phyloP scores from a whole-genome alignment of 2,329 filamentous ascomycete genomes.

The Pseudogymnoascus sp. region DNA sequence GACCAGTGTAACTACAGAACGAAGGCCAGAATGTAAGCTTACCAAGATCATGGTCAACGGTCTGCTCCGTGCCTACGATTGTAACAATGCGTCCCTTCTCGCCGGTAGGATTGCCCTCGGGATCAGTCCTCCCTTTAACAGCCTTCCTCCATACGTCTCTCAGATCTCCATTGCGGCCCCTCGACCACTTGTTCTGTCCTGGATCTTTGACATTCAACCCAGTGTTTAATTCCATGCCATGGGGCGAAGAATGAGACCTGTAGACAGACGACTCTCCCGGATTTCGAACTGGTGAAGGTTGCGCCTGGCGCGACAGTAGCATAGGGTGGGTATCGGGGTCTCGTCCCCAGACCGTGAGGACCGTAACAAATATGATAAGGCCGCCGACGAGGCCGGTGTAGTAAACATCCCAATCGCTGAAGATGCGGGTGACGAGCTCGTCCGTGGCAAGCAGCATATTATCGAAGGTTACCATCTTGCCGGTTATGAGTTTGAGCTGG shows the following conservation, averaged over 20 bases:
- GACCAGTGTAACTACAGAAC: conserved; percentile 9
- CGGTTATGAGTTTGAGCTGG: neutral
- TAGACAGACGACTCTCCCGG: conserved; percentile 81
- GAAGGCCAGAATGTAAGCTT: conserved; percentile 19
- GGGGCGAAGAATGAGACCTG: conserved; percentile 74
- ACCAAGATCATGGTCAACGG: conserved; percentile 66
- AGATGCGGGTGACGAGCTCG: conserved; percentile 58
- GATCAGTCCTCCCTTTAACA: conserved; percentile 55
- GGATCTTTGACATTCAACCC: conserved; percentile 78
- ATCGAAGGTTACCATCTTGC: conserved; percentile 5
- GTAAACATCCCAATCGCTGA: conserved; percentile 76
- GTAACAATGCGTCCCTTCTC: conserved; percentile 68
- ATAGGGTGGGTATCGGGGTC: conserved; percentile 92
- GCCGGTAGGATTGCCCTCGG: conserved; percentile 53
- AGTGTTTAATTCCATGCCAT: conserved; percentile 71
- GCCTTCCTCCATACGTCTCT: conserved; percentile 83
- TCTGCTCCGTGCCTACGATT: conserved; percentile 67
- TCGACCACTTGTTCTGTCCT: conserved; percentile 73
- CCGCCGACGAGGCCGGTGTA: conserved; percentile 65
- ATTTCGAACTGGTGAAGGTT: conserved; percentile 71
- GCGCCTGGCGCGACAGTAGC: conserved; percentile 77
- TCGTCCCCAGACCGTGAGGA: conserved; percentile 61
- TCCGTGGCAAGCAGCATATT: conserved; percentile 44
- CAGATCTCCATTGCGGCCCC: conserved; percentile 80
- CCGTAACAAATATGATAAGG: conserved; percentile 62